Conservation (phyloP, 345 rosid genomes). For the Syzygium aqueum region DNA sequence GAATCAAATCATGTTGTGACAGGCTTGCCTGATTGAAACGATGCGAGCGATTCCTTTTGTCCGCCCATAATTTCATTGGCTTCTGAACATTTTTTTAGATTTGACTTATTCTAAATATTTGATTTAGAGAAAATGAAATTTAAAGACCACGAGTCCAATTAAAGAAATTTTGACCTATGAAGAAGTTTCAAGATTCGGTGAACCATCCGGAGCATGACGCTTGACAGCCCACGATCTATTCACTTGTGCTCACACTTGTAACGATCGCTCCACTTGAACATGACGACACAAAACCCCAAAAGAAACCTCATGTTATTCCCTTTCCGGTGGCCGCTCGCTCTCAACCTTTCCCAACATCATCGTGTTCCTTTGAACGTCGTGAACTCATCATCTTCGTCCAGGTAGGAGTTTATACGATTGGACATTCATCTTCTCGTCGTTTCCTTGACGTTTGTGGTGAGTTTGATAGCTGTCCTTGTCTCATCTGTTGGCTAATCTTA, state of each 20-base stretch:
- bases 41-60: no score
- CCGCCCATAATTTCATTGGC: no score
- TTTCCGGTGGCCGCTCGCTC: neutral
- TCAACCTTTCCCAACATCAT: neutral
- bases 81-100: no score
- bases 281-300: neutral
- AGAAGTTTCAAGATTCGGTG: no score
- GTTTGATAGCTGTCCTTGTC: neutral
- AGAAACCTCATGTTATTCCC: neutral
- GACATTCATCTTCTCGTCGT: neutral
- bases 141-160: rapidly evolving
- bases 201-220: neutral
- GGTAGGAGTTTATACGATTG: rapidly evolving
- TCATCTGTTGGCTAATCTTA: neutral
- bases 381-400: neutral
- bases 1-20: neutral
- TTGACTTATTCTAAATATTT: neutral
- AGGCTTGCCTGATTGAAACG: neutral
- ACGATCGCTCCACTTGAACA: rapidly evolving
- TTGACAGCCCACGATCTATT: rapidly evolving
- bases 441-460: neutral
- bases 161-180: neutral
- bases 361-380: neutral
- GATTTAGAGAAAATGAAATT: neutral
- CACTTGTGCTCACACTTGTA: neutral